phyloP scores from a whole-genome alignment of 306 rosid species.

The Echinosophora koreensis region DNA sequence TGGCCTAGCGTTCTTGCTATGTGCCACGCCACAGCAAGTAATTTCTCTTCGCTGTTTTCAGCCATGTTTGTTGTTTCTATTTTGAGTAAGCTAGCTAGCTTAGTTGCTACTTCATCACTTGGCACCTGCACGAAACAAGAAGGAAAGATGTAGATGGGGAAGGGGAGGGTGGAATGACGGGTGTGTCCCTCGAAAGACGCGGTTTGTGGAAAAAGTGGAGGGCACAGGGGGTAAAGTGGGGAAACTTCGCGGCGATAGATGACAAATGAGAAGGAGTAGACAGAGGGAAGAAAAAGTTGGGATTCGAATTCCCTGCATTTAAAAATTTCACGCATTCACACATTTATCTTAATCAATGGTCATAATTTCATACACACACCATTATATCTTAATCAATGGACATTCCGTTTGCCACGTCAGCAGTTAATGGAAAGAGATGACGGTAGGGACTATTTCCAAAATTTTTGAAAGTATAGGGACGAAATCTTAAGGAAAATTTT shows the following conservation, averaged over 20 bases:
- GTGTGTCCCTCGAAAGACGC: constrained; percentile 54
- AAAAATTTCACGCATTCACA: no score
- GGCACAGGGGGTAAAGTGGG: constrained; percentile 11
- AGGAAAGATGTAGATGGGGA: background rate
- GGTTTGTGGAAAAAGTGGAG: constrained; percentile 48
- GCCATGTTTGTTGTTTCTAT: constrained; percentile 56
- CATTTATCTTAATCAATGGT: no score
- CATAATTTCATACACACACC: no score
- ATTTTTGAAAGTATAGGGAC: no score
- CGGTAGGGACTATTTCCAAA: no score
- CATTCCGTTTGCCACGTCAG: no score
- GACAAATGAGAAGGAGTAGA: constrained; percentile 11
- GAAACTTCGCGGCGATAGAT: constrained; percentile 31
- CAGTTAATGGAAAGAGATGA: no score
- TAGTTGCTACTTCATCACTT: background rate
- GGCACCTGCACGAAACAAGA: background rate
- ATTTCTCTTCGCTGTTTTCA: constrained; percentile 94
- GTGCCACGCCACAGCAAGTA: constrained; percentile 91
- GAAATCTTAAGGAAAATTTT: no score
- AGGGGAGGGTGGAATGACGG: constrained; percentile 24
- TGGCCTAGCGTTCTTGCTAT: constrained; percentile 90
- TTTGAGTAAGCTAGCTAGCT: no score
- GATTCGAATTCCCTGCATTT: no score
- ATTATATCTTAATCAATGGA: no score
- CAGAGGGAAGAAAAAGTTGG: constrained; percentile 10